These are phyloP conservation scores for Calonectria honghensis DNA, from an alignment of 2,329 filamentous ascomycete species.

Conservation along the genomic window DNA sequence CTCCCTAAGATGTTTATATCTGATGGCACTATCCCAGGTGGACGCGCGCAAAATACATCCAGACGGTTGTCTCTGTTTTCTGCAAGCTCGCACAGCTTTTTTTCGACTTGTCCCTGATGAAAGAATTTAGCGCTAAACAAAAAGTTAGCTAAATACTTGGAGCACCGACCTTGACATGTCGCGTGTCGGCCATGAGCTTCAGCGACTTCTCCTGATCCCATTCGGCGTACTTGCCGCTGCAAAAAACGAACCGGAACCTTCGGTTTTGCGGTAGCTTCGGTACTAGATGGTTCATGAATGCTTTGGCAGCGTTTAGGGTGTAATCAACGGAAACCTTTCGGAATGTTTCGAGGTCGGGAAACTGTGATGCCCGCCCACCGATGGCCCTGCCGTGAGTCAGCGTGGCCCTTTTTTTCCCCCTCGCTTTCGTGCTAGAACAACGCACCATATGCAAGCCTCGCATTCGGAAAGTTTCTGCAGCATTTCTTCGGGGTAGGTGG, in stretches of 20 bases:
- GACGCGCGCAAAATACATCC: background rate
- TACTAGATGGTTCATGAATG: background rate
- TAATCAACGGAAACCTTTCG: background rate
- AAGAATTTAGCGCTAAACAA: background rate
- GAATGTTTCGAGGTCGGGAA: slow-evolving; percentile 6
- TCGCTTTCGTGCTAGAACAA: background rate
- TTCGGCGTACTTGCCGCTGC: background rate
- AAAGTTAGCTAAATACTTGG: too few species aligned
- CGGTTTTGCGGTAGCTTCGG: slow-evolving; percentile 5
- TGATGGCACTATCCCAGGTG: background rate
- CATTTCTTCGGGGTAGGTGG: background rate
- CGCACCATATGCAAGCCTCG: slow-evolving; percentile 15
- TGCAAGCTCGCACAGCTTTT: slow-evolving; percentile 5
- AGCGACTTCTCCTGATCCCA: slow-evolving; percentile 16
- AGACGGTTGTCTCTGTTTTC: background rate
- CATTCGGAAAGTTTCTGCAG: slow-evolving; percentile 7
- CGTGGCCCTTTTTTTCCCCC: too few species aligned
- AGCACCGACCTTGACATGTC: background rate
- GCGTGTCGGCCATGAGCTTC: slow-evolving; percentile 3
- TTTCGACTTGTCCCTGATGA: background rate
- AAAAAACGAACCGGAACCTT: slow-evolving; percentile 19
- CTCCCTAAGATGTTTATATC: background rate
- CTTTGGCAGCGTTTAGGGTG: background rate
- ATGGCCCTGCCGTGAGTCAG: slow-evolving; percentile 3
- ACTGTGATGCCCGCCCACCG: slow-evolving; percentile 8